Base-by-base conservation (phyloP, 2,329 filamentous ascomycete species). In the Helotiales sp. region DNA sequence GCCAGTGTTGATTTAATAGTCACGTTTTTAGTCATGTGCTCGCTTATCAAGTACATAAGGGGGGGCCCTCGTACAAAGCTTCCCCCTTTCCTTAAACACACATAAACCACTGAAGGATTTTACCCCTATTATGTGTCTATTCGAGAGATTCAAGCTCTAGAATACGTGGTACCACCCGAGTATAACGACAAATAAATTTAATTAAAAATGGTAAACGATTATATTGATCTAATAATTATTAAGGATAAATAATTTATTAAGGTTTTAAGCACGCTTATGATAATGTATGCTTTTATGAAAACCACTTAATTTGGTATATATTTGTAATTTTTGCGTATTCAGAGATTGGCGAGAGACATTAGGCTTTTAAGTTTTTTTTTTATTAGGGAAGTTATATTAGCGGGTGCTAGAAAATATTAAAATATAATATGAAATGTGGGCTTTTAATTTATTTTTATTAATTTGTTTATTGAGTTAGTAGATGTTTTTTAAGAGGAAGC, bases 401-500 rank as follows among this genome's bases (percentile, higher is more conserved):
- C 20, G 43, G 63, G 54, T 68, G 45, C 66, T 65, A 55, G 60
- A 62, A 62, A 62, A 52, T 52, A 62, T 62, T 62, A 62, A 43
- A 62, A 26, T 40, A 62, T 62, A 54, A 52, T 30, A 26, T 62
- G 47, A 62, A 52, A 47, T n/a, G 43, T 47, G 43, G 15, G 43
- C 43, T 20, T 13, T 47, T 13, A 24, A 62, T n/a, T 24, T 70
- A 68, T 61, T 40, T 68, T 58, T 13, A 64, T 30, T 32, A 70
- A 45, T 32, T 67, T 57, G 26, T 4, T 61, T n/a, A 75, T 68
- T 24, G 72, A 76, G 61, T 28, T 68, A 43, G 68, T 69, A 68
- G 75, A 77, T 67, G 68, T 74, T 77, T 37, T 67, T 63, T 15
- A 73, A 77, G 57, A 79, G 77, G 69, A 80, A 79, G 61, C 67